phyloP scores from a whole-genome alignment of 139 green algal species.

The Picochlorum costavermella region DNA sequence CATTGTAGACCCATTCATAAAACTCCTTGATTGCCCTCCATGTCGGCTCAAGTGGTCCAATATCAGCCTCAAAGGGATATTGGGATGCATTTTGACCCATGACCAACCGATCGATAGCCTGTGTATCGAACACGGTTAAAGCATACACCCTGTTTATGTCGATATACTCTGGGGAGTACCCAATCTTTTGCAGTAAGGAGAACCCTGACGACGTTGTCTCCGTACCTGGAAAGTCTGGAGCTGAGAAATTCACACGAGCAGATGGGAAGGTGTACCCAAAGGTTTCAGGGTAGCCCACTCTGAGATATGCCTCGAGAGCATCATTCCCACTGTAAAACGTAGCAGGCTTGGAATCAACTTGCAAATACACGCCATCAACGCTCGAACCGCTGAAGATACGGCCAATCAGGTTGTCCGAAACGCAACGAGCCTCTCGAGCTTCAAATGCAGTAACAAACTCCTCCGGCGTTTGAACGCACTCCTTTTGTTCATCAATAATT shows the following conservation, averaged over 20 bases:
- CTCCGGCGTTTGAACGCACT: background rate
- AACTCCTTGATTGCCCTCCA: background rate
- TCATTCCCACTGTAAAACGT: background rate
- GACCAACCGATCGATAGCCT: background rate
- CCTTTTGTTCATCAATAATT: background rate
- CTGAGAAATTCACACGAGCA: background rate
- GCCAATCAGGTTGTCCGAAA: background rate
- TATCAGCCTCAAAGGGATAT: background rate
- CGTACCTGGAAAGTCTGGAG: background rate
- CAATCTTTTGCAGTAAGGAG: background rate
- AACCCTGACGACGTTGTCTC: background rate
- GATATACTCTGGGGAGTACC: background rate
- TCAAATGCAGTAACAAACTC: background rate
- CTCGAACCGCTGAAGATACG: background rate
- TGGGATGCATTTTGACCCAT: background rate
- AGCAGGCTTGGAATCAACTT: background rate
- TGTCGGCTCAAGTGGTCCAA: background rate
- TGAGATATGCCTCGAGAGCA: background rate
- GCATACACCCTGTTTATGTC: background rate
- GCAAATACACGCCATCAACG: background rate
- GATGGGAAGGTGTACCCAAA: background rate
- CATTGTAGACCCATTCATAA: background rate
- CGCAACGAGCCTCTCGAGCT: background rate
- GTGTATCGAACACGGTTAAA: background rate
- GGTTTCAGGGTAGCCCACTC: background rate